Evolutionary conservation across 2,329 filamentous ascomycete species (phyloP), one percentile per base, ranked within the genome.

Genomic region (Penicillium sp.): DNA sequence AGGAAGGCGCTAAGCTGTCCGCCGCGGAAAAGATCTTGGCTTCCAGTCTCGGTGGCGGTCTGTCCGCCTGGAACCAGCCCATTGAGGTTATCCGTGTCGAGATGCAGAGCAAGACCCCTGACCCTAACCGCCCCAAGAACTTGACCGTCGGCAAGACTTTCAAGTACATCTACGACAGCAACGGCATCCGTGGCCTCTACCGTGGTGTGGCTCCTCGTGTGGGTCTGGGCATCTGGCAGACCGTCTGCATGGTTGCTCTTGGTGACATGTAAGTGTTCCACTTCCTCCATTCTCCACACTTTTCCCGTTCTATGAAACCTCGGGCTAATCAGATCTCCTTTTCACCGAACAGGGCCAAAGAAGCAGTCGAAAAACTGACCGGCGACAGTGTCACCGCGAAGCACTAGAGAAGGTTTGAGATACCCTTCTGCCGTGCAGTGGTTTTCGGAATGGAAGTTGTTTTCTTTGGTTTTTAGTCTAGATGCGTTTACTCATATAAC

Each of bases 71-170:
- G 94, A 99, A 99, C 81, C 94, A 99, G 84, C 94, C 94, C 62
- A 99, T 99, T 75, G 94, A 99, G 85, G 94, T 99, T 75, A 97
- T 99, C 75, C 91, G 94, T 64, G 93, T 99, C 61, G 94, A 99
- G 85, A 97, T 99, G 91, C 94, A 99, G 87, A 96, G 91, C 82
- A 97, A 97, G 87, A 97, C 89, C 70, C 91, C 90, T 69, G 94
- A 99, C 75, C 92, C 94, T 60, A 97, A 97, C 83, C 89, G 94
- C 51, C 94, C 94, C 68, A 96, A 96, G 87, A 99, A 99, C 82
- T 88, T 99, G 89, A 97, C 92, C 50, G 94, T 99, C 62, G 90
- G 87, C 68, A 96, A 92, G 71, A 82, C 85, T 9, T 81, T 84
- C 67, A 82, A 73, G 67, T 99, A 99, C 80, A 97, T 99, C 76